Evolutionary conservation across 2,329 filamentous ascomycete species (phyloP), one percentile per base, ranked within the genome.

Genomic region (Hypoxylon sp.): DNA sequence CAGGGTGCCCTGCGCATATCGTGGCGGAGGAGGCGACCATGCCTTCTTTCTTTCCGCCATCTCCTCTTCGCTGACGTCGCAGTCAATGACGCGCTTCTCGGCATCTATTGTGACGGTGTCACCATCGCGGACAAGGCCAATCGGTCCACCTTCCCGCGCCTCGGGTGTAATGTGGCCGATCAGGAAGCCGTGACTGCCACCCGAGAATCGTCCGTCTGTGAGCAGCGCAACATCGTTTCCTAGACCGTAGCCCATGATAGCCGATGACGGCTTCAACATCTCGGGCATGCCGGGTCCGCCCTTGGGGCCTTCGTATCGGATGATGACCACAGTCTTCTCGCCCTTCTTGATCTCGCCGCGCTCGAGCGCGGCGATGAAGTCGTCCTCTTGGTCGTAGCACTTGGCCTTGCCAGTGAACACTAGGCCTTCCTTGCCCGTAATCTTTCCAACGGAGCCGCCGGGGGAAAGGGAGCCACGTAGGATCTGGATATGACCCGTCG

Each of bases 271-370:
- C 85, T 97, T 97, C 69, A 98, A 85, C 86, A 97, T 95, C 83
- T 98, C 95, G 33, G 94, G 95, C 91, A 98, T 98, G 64, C 95
- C 95, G 0, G 95, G 95, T 0, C 95, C 95, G 72, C 95, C 95
- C 83, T 95, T 97, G 68, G 95, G 95, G 0, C 95, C 95, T 79
- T 97, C 95, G 79, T 97, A 97, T 57, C 95, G 92, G 75, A 98
- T 95, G 62, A 97, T 90, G 58, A 97, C 88, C 31, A 97, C 95
- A 0, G 95, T 91, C 81, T 97, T 96, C 81, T 97, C 92, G 71
- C 91, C 91, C 79, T 92, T 91, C 73, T 94, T 93, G 76, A 97
- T 93, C 73, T 91, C 85, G 61, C 93, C 93, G 49, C 86, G 84
- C 81, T 92, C 91, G 13, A 98, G 86, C 0, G 94, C 93, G 30